Evolutionary conservation across 352 stramenopile genomes (phyloP), one percentile per base, ranked within the genome.

Genomic region (Phytopythium ostracodes): DNA sequence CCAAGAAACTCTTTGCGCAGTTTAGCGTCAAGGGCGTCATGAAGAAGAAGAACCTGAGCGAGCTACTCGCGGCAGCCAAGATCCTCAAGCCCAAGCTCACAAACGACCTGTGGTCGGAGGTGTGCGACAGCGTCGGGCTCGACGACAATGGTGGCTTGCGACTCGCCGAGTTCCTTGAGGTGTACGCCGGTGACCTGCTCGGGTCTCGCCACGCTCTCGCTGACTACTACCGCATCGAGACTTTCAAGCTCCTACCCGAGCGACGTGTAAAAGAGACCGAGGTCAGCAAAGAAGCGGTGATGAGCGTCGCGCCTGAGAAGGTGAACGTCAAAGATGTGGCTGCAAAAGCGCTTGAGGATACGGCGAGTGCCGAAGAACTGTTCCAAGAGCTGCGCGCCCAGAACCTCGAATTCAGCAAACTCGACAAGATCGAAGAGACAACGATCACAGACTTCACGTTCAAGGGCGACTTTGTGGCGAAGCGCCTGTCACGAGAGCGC

Each of bases 161-260:
- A 8, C 43, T 78, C 8, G 63, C 51, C 1, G 50, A 79, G 9
- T 84, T 87, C 59, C 51, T 87, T 10, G 65, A 79, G 49, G 63
- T 80, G 6, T 84, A 84, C 56, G 58, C 71, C 33, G 64, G 69
- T 18, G 59, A 70, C 22, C 40, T 77, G 2, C 60, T 87, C 4
- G 77, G 75, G n/a, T 66, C 71, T 36, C 75, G 77, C 1, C 64
- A 81, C 38, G 57, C 77, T 2, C 52, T 87, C 10, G 75, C 66
- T 0, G 77, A 84, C 43, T 87, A 72, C 65, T 81, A 84, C 60
- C 67, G 74, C 22, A 87, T 87, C 29, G 73, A 87, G 47, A 84
- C 77, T 1, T 87, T 84, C 64, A 82, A 77, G 46, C 50, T 87
- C 29, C 53, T 84, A 0, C 77, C 75, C 7, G 73, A 84, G 33